Base-by-base conservation (phyloP, 495 filamentous ascomycete species). In the Penicillium parvum region DNA sequence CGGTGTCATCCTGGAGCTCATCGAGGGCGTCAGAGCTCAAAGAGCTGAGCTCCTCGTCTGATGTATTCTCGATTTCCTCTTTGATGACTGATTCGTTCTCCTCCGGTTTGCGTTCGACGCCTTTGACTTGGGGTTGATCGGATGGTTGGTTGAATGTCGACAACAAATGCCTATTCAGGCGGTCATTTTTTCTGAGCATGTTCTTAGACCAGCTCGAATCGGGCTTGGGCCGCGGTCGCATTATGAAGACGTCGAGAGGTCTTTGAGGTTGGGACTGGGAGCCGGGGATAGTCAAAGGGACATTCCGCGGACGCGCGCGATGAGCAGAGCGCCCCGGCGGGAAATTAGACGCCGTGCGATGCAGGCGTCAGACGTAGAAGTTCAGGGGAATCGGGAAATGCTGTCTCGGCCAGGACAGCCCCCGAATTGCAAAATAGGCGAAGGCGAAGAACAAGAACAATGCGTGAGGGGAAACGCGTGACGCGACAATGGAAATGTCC, bases 161-260 rank as follows among this genome's bases (percentile, higher is more conserved):
- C 5, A 64, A 48, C 9, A 65, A 49, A 33, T 45, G 36, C 7
- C 20, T 6, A 0, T 3, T n/a, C 0, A 38, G 41, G 3, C 17
- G 19, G 34, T 52, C 52, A 0, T 5, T 26, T 25, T 17, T 49
- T 3, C 47, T 58, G 2, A 68, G 17, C 0, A 27, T 35, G 37
- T 40, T 55, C 9, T 51, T 49, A n/a, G 62, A 47, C 18, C 40
- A 43, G 36, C 60, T 64, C 8, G 64, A 39, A 44, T 61, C 45
- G 5, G 41, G 58, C 21, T 55, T 59, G 18, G 36, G 15, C 25
- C 3, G 48, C 18, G 22, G 5, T 3, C 7, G 11, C 62, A 63
- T 65, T 39, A 29, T 55, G 36, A 26, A 18, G 23, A 17, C 16
- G 30, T 19, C 11, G 27, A 50, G 29, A n/a, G 10, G 47, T 37